Percentiles rank a stretch among this genome's conserved stretches.
These are phyloP conservation scores for Grigorovia humatica DNA, from an alignment of 805 yeast species.

Conservation along the genomic window DNA sequence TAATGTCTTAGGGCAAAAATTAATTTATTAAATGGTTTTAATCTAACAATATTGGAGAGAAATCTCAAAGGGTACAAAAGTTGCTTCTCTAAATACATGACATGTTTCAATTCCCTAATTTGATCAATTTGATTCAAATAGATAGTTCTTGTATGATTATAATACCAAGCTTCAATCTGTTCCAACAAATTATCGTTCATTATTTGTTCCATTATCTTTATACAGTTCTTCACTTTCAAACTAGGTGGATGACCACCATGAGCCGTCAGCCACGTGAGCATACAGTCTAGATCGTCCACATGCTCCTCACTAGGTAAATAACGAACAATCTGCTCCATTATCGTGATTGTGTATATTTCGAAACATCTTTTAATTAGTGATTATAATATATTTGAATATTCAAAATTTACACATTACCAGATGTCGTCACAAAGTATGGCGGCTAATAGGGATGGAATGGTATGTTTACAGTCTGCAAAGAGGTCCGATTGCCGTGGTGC, in stretches of 20 bases:
- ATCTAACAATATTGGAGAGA: conserved; percentile 6
- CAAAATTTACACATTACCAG: too few relatives aligned
- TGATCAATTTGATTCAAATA: conserved; percentile 14
- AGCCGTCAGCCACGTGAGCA: conserved; percentile 20
- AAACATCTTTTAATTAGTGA: too few relatives aligned
- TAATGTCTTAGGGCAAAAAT: conserved; percentile 18
- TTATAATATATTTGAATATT: too few relatives aligned
- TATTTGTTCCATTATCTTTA: conserved; percentile 6
- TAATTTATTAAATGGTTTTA: conserved; percentile 11
- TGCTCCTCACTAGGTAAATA: neutral
- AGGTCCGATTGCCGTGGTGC: too few relatives aligned
- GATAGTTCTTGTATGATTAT: conserved; percentile 8
- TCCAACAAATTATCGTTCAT: neutral
- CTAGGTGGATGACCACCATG: conserved; percentile 23
- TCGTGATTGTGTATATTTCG: neutral
- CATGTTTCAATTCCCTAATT: conserved; percentile 6
- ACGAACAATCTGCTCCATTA: neutral
- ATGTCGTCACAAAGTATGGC: too few relatives aligned
- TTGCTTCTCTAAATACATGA: conserved; percentile 10
- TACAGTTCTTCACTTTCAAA: conserved; percentile 12
- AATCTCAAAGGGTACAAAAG: conserved; percentile 19
- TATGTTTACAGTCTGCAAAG: neutral
- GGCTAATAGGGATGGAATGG: neutral
- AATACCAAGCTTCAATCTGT: conserved; percentile 3
- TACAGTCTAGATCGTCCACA: conserved; percentile 16